phyloP scores from a whole-genome alignment of 805 yeast genomes.

The Metschnikowia dekortorum region DNA sequence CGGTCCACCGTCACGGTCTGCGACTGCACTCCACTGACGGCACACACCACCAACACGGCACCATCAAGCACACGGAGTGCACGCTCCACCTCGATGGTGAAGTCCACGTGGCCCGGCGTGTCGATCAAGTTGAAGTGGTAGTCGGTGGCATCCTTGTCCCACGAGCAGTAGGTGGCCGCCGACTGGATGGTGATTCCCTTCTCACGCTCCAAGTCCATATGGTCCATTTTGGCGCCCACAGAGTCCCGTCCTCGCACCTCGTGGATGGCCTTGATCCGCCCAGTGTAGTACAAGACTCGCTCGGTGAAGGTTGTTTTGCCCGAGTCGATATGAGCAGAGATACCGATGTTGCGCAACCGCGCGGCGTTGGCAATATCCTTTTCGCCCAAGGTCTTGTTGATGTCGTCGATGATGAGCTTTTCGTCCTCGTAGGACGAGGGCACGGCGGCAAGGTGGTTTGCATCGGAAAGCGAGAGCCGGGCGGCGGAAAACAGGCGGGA shows the following conservation, averaged over 20 bases:
- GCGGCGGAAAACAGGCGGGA: conserved; percentile 5
- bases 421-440: conserved; percentile 66
- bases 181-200: conserved; percentile 98
- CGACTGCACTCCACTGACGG: conserved; percentile 97
- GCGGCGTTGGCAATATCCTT: conserved; percentile 49
- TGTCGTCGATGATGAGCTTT: conserved; percentile 59
- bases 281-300: conserved; percentile 93
- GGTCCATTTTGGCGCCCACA: conserved; percentile 99
- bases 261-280: conserved; percentile 93
- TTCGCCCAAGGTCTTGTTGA: conserved; percentile 45
- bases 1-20: conserved; percentile 98
- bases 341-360: conserved; percentile 88
- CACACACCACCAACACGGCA: conserved; percentile 97
- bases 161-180: conserved; percentile 97
- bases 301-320: conserved; percentile 98
- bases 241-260: conserved; percentile 96
- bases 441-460: conserved; percentile 10
- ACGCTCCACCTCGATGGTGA: conserved; percentile 97
- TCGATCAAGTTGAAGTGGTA: conserved; percentile 94
- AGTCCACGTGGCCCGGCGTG: conserved; percentile 98
- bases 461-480: background rate
- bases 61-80: conserved; percentile 98
- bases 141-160: conserved; percentile 68
- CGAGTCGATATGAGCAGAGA: conserved; percentile 96
- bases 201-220: conserved; percentile 97